Percentiles rank a stretch among this genome's conserved stretches.
Evolutionary conservation across 2,329 filamentous ascomycete species (phyloP).

Genomic region (Colletotrichum sp.): DNA sequence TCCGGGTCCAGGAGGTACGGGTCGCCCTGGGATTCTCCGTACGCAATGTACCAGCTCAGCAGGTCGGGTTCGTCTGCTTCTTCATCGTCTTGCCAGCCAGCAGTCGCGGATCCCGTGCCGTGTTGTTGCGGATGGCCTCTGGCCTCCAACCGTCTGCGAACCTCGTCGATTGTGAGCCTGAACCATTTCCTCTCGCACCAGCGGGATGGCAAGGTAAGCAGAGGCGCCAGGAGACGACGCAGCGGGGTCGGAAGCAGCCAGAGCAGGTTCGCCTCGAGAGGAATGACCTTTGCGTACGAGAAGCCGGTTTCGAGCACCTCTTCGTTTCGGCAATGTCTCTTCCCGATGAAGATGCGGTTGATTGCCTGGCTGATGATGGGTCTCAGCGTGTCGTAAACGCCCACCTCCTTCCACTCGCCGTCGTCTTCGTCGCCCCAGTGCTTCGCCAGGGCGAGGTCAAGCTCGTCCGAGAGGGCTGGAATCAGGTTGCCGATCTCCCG

Average conservation of each 20-base stretch:
- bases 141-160: neutral
- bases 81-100: neutral
- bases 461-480: neutral
- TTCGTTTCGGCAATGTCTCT: neutral
- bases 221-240: neutral
- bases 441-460: neutral
- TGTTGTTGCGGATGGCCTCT: neutral
- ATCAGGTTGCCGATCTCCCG: neutral
- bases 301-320: neutral
- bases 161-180: neutral
- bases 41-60: neutral
- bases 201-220: neutral
- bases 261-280: slow-evolving; percentile 1
- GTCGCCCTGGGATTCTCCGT: slow-evolving; percentile 21
- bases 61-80: neutral
- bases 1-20: slow-evolving; percentile 26
- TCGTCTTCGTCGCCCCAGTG: neutral
- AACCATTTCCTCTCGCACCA: slow-evolving; percentile 1
- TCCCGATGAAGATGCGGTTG: neutral
- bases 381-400: neutral
- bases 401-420: neutral
- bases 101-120: neutral
- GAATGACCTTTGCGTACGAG: neutral
- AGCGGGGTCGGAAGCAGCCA: neutral
- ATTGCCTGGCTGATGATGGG: neutral